Evolutionary conservation across 2,329 filamentous ascomycete species (phyloP), one percentile per base, ranked within the genome.

Genomic region (Fusarium sp.): DNA sequence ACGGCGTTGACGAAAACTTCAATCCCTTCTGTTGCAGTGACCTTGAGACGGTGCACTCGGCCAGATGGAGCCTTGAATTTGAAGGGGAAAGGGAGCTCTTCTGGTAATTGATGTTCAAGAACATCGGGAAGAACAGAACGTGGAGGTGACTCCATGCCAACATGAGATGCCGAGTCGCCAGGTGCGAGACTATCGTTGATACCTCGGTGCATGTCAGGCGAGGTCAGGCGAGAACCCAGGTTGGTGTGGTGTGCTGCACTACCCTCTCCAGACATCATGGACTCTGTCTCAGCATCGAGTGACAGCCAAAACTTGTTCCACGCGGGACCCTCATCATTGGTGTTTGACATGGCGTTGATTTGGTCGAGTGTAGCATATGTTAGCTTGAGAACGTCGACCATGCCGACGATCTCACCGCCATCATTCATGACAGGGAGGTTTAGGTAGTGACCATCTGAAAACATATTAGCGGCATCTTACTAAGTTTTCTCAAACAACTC

Each of bases 301-400:
- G 96, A 98, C 75, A 98, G 88, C 96, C 96, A 99, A 86, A 99
- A 99, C 84, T 98, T 99, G 87, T 98, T 98, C 96, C 96, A 99
- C 12, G 96, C 96, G 10, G 96, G 96, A 0, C 96, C 96, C 84
- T 99, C 94, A 80, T 98, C 96, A 47, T 90, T 90, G 60, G 66
- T 69, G 65, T 92, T 95, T 45, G 90, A 91, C 92, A 99, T 98
- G 67, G 94, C 95, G 86, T 98, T 98, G 84, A 97, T 95, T 86
- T 98, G 96, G 84, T 99, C 96, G 60, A 99, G 89, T 10, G 96
- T 99, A 56, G 96, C 96, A 83, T 99, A 99, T 28, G 96, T 99
- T 79, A 99, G 89, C 86, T 98, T 98, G 72, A 99, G 90, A 67
- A 99, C 96, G 83, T 99, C 96, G 32, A 99, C 96, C 96, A 99